These are phyloP conservation scores for Calendula officinalis DNA, from an alignment of 129 eudicot species.

Conservation along the genomic window DNA sequence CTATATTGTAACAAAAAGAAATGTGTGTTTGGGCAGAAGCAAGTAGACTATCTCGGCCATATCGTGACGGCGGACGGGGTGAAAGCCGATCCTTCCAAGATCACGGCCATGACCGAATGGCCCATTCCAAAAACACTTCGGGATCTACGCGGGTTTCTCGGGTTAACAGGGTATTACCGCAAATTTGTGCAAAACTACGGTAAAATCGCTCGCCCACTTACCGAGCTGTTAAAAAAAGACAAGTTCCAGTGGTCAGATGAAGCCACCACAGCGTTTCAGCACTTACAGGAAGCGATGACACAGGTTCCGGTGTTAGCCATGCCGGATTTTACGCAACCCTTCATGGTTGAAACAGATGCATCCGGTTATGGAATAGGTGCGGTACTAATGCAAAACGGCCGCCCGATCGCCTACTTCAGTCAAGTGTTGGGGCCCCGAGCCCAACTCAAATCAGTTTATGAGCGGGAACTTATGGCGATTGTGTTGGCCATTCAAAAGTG, in stretches of 20 bases:
- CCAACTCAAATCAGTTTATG: slow-evolving; percentile 8
- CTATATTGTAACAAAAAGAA: too few species aligned
- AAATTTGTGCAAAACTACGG: background rate
- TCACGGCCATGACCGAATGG: background rate
- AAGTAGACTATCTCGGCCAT: background rate
- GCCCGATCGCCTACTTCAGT: slow-evolving; percentile 4
- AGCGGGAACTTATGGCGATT: too few species aligned
- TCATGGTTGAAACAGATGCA: background rate
- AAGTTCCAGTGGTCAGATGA: background rate
- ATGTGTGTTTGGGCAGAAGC: background rate
- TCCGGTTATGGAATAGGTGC: slow-evolving; percentile 10
- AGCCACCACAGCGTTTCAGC: background rate
- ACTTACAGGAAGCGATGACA: background rate
- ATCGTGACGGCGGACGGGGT: background rate
- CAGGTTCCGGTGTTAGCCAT: background rate
- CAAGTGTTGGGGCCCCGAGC: background rate
- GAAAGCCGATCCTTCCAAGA: too few species aligned
- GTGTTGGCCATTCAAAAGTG: slow-evolving; percentile 6
- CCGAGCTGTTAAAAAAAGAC: background rate
- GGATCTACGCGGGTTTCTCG: background rate
- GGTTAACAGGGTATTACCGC: background rate
- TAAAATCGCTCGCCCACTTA: background rate
- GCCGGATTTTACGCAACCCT: background rate
- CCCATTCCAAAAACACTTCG: background rate
- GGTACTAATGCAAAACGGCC: background rate